These are phyloP conservation scores for Entomortierella parvispora DNA, from an alignment of 192 early-diverging fungal genomes.

Conservation along the genomic window DNA sequence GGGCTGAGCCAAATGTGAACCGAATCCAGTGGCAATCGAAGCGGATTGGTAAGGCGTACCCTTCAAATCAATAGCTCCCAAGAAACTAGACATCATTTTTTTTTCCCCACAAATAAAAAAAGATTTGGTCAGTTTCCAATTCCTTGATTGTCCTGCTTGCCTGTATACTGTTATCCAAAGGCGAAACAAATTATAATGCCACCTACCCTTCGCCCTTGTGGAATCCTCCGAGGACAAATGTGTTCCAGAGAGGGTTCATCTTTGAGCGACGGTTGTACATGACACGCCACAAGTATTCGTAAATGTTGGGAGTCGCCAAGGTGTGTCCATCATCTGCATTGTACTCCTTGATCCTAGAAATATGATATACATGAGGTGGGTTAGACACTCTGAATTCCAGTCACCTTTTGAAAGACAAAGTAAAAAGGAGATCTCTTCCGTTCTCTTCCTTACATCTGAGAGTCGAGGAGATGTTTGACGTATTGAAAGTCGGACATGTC, in stretches of 20 bases:
- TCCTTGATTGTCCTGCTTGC: no score
- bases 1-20: conserved; percentile 89
- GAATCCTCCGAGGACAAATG: conserved; percentile 89
- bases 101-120: background rate
- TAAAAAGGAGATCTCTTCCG: background rate
- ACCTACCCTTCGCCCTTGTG: conserved; percentile 76
- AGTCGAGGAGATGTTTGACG: conserved; percentile 84
- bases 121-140: no score
- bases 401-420: background rate
- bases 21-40: conserved; percentile 96
- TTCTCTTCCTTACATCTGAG: conserved; percentile 67
- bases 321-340: conserved; percentile 90
- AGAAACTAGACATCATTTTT: conserved; percentile 66
- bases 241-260: conserved; percentile 96
- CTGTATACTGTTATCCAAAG: background rate
- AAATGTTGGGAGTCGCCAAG: conserved; percentile 86
- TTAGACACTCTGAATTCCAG: background rate
- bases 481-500: conserved; percentile 97
- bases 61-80: conserved; percentile 92
- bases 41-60: conserved; percentile 93
- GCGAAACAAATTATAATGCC: background rate
- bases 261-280: conserved; percentile 93
- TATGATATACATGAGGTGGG: background rate
- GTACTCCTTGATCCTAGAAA: conserved; percentile 82
- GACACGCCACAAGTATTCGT: conserved; percentile 89